These are phyloP conservation scores for Trypanosoma brucei DNA, from an alignment of 208 protist genomes.

Conservation along the genomic window DNA sequence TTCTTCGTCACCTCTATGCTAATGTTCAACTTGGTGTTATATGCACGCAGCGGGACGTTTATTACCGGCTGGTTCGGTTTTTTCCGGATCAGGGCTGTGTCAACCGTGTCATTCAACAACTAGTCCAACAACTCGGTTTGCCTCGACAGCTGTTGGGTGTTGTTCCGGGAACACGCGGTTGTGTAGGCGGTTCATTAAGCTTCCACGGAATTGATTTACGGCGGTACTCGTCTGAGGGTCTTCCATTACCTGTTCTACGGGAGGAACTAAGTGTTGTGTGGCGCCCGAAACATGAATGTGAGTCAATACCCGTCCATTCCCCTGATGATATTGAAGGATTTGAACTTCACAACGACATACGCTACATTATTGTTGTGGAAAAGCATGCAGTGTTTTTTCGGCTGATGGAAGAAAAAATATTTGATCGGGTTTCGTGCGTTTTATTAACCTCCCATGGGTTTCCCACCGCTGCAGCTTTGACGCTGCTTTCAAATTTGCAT, in stretches of 20 bases:
- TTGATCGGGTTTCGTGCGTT: constrained; percentile 57
- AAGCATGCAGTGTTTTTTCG: constrained; percentile 79
- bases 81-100: constrained; percentile 48
- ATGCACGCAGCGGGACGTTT: constrained; percentile 76
- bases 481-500: constrained; percentile 56
- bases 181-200: constrained; percentile 43
- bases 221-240: constrained; percentile 18
- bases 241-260: constrained; percentile 23
- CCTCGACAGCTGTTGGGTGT: constrained; percentile 66
- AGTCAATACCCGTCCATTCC: background rate
- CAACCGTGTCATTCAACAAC: constrained; percentile 41
- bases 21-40: constrained; percentile 39
- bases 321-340: constrained; percentile 17
- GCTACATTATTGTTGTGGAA: constrained; percentile 78
- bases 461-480: constrained; percentile 61
- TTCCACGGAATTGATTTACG: constrained; percentile 37
- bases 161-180: constrained; percentile 60
- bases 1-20: constrained; percentile 39
- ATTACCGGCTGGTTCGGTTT: constrained; percentile 68
- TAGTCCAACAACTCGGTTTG: constrained; percentile 37
- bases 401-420: constrained; percentile 55
- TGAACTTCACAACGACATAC: constrained; percentile 32
- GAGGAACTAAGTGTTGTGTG: constrained; percentile 28
- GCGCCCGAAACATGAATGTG: background rate
- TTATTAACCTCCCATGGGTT: constrained; percentile 78